Evolutionary conservation across 2,329 filamentous ascomycete species (phyloP).

Genomic region (Trichoderma atroviride): DNA sequence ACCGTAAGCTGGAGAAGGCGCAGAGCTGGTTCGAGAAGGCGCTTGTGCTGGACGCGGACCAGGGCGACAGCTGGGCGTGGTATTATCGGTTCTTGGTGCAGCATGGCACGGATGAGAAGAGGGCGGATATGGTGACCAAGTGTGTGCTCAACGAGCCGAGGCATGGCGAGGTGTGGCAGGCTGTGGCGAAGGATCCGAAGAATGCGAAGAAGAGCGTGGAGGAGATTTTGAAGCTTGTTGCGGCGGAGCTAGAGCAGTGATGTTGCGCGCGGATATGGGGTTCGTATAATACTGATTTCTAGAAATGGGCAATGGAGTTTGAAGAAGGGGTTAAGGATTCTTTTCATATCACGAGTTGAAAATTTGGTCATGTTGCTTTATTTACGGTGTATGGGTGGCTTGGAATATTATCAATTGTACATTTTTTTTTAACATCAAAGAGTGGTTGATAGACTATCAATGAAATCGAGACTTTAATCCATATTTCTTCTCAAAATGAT

Average conservation of each 20-base stretch:
- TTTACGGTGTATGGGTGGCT: background rate
- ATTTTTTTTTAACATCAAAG: background rate
- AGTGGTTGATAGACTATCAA: background rate
- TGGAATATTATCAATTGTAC: background rate
- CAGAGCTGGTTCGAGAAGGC: conserved; percentile 98
- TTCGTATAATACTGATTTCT: conserved; percentile 7
- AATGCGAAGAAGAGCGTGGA: conserved; percentile 76
- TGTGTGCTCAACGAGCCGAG: conserved; percentile 81
- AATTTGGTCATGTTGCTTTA: background rate
- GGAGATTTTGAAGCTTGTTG: conserved; percentile 81
- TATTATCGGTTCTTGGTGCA: conserved; percentile 92
- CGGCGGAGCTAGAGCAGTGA: conserved; percentile 48
- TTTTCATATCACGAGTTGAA: background rate
- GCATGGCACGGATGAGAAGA: conserved; percentile 94
- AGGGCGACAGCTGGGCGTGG: conserved; percentile 96
- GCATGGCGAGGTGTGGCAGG: conserved; percentile 92
- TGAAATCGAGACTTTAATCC: background rate
- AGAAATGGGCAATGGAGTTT: conserved; percentile 23
- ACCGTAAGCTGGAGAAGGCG: conserved; percentile 89
- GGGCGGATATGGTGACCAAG: conserved; percentile 78
- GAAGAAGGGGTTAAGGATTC: background rate
- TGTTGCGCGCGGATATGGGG: background rate
- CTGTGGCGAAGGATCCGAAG: conserved; percentile 79
- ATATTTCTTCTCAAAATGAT: background rate
- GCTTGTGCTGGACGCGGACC: conserved; percentile 80